Conservation (phyloP, 169 alveolate species). For the Perkinsus chesapeaki region DNA sequence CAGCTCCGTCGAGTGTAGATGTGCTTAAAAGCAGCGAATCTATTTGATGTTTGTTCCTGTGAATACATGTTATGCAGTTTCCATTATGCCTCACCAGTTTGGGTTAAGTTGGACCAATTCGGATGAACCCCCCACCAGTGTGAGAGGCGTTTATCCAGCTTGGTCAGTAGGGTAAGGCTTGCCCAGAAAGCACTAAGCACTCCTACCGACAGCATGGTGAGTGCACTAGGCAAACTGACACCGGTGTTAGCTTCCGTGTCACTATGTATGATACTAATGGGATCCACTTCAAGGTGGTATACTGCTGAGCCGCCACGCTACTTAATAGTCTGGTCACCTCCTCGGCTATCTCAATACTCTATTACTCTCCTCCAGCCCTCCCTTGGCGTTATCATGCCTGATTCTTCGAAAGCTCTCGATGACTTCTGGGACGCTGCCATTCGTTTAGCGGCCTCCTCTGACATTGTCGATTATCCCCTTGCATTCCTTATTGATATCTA, state of each 20-base stretch:
- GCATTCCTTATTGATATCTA: neutral
- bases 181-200: too few relatives aligned
- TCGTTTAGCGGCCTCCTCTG: neutral
- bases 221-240: too few relatives aligned
- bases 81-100: neutral
- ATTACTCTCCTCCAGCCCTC: neutral
- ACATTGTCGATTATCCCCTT: neutral
- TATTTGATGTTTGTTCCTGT: neutral
- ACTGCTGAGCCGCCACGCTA: too few relatives aligned
- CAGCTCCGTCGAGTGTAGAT: neutral
- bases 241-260: too few relatives aligned
- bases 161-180: too few relatives aligned
- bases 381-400: neutral
- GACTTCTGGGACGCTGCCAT: neutral
- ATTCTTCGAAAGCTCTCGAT: neutral
- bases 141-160: too few relatives aligned
- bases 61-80: neutral
- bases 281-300: too few relatives aligned
- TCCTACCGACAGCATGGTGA: too few relatives aligned
- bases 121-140: too few relatives aligned
- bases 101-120: neutral
- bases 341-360: neutral
- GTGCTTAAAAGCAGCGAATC: neutral
- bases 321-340: too few relatives aligned
- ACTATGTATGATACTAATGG: too few relatives aligned